phyloP scores from a whole-genome alignment of 2,329 filamentous ascomycete species.

The Cordyceps sp. region DNA sequence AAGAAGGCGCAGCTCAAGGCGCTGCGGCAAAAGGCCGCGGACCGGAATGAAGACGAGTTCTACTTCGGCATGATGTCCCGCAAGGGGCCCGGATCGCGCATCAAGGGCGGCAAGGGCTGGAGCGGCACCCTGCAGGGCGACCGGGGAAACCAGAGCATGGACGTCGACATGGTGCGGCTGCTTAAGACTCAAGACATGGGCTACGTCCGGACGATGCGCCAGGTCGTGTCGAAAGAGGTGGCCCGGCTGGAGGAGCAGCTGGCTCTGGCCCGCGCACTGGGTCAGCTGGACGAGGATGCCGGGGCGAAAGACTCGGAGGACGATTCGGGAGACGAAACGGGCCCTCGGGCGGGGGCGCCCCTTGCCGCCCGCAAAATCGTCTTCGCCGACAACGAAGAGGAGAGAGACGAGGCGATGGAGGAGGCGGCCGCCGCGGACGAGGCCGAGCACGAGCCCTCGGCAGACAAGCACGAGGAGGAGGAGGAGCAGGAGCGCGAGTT shows the following conservation, averaged over 20 bases:
- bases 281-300: constrained; percentile 18
- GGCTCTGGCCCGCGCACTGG: constrained; percentile 23
- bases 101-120: constrained; percentile 33
- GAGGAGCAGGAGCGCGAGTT: constrained; percentile 14
- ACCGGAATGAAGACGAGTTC: constrained; percentile 58
- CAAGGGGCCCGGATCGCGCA: constrained; percentile 32
- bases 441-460: constrained; percentile 7
- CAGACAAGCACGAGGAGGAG: constrained; percentile 4
- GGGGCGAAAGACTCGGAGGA: constrained; percentile 14
- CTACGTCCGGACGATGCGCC: constrained; percentile 46
- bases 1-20: constrained; percentile 44
- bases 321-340: constrained; percentile 8
- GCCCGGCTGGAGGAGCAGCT: constrained; percentile 35
- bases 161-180: constrained; percentile 39
- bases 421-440: constrained; percentile 12
- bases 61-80: constrained; percentile 54
- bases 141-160: constrained; percentile 37
- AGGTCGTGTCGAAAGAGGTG: constrained; percentile 41
- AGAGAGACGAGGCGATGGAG: constrained; percentile 14
- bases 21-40: constrained; percentile 43
- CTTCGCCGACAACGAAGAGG: constrained; percentile 26
- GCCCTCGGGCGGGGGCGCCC: background rate
- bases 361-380: constrained; percentile 30
- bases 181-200: constrained; percentile 55
- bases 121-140: constrained; percentile 40